Base-by-base conservation (phyloP, 352 stramenopile genomes). In the Blastocystis sp. region DNA sequence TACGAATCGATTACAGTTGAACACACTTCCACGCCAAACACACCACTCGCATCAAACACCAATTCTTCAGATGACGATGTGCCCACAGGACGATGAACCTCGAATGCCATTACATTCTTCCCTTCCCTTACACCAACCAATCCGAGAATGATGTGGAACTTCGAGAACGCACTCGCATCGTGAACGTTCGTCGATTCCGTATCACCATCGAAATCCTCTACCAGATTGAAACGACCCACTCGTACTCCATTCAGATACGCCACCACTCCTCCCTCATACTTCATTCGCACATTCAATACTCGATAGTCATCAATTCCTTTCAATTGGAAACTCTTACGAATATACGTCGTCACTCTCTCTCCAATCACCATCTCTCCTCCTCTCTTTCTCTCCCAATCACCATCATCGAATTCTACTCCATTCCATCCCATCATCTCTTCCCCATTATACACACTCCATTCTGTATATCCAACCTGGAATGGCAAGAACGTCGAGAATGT, bases 141-240 rank as follows among this genome's bases (percentile, higher is more conserved):
- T n/a, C 21, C 21, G 21, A 73, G 63, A 32, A 73, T 24, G n/a
- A 85, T 44, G 75, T 72, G 63, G 56, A 85, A 11, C 38, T 40
- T 8, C 27, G 24, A 27, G 40, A 32, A 7, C 34, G 76, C 40
- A 24, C 21, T 21, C 29, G 4, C 32, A 3, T 18, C 32, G 4
- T 18, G 32, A 6, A 14, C 2, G 2, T 32, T 6, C 21, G 53
- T 18, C n/a, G 64, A 18, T 18, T 4, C 2, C 0, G 64, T 57
- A 6, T 76, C 64, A 11, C 21, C n/a, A 34, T 51, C 32, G 64
- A 38, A 38, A 27, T 48, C 46, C 7, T 27, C 42, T 24, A 21
- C 11, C 64, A 76, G 24, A 51, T 76, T 76, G 63, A 75, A 75
- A n/a, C 63, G 29, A 18, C 24, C 63, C 24, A 40, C 36, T 36